Percentiles rank a stretch among this genome's conserved stretches.
Evolutionary conservation across 768 basidiomycete genomes (phyloP).

Genomic region (Calocybe indica): DNA sequence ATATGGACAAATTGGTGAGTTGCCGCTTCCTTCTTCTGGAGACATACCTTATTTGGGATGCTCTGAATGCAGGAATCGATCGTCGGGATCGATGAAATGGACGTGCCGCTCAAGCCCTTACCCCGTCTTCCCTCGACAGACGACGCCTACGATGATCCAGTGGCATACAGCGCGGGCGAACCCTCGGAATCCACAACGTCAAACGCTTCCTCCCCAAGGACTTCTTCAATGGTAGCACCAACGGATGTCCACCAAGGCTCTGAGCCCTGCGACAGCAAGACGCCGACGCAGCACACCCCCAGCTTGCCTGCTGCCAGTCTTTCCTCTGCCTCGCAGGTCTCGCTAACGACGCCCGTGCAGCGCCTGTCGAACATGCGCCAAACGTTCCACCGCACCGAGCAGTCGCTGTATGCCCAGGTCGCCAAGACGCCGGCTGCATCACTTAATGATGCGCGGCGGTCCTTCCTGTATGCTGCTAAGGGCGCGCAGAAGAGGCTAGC

Average conservation of each 20-base stretch:
- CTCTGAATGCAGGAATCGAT: constrained; percentile 29
- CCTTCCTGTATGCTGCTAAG: constrained; percentile 45
- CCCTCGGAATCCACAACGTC: background rate
- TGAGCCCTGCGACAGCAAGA: background rate
- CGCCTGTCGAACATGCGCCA: constrained; percentile 46
- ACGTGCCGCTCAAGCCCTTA: constrained; percentile 35
- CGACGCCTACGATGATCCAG: constrained; percentile 37
- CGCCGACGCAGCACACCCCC: constrained; percentile 2
- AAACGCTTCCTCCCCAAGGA: too few species aligned
- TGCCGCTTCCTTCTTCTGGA: background rate
- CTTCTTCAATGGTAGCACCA: background rate
- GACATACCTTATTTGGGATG: too few species aligned
- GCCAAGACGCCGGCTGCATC: constrained; percentile 33
- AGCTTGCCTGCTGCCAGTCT: constrained; percentile 5
- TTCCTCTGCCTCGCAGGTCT: constrained; percentile 1
- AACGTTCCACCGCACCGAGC: constrained; percentile 55
- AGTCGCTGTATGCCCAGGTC: constrained; percentile 51
- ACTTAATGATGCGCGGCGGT: constrained; percentile 60
- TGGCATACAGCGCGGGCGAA: constrained; percentile 7
- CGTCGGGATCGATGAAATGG: constrained; percentile 20
- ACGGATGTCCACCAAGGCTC: background rate
- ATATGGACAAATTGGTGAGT: constrained; percentile 56
- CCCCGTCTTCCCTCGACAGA: constrained; percentile 57
- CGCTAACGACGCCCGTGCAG: constrained; percentile 8
- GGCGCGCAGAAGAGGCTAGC: constrained; percentile 48